Conservation (phyloP, 164 flowering plant species). For the Stephania cephalantha region DNA sequence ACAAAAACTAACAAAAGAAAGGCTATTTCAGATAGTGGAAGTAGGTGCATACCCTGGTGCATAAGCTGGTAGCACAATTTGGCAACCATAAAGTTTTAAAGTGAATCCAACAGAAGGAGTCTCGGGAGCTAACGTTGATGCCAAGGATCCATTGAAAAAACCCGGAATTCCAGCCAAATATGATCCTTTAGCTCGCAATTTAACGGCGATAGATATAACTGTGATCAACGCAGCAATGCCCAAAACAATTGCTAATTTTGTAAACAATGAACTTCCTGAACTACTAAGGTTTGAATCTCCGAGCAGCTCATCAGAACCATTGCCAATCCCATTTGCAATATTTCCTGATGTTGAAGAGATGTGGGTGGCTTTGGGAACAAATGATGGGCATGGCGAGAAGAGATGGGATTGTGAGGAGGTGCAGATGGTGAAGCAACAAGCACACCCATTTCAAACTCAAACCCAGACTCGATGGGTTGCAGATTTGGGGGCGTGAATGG, state of each 20-base stretch:
- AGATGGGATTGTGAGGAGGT: no score
- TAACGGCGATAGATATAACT: conserved; percentile 32
- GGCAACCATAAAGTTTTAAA: conserved; percentile 55
- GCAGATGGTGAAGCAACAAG: no score
- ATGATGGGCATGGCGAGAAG: no score
- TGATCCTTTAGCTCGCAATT: conserved; percentile 36
- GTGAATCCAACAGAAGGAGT: conserved; percentile 45
- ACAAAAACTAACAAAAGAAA: neutral
- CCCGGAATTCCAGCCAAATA: conserved; percentile 32
- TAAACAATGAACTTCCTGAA: conserved; percentile 40
- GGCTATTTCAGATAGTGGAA: neutral
- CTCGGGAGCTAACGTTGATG: conserved; percentile 28
- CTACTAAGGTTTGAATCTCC: conserved; percentile 16
- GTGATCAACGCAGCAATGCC: conserved; percentile 58
- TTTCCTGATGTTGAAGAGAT: conserved; percentile 20
- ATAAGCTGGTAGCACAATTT: conserved; percentile 58
- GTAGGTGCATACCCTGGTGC: conserved; percentile 67
- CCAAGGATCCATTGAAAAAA: conserved; percentile 38
- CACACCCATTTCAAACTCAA: no score
- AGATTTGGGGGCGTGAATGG: no score
- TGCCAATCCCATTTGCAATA: conserved; percentile 17
- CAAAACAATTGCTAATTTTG: conserved; percentile 45
- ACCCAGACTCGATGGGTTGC: no score
- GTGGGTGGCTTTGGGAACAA: no score
- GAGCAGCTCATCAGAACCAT: conserved; percentile 15